Evolutionary conservation across 2,329 filamentous ascomycete genomes (phyloP), one percentile per base, ranked within the genome.

Genomic region (Bipolaris bicolor): DNA sequence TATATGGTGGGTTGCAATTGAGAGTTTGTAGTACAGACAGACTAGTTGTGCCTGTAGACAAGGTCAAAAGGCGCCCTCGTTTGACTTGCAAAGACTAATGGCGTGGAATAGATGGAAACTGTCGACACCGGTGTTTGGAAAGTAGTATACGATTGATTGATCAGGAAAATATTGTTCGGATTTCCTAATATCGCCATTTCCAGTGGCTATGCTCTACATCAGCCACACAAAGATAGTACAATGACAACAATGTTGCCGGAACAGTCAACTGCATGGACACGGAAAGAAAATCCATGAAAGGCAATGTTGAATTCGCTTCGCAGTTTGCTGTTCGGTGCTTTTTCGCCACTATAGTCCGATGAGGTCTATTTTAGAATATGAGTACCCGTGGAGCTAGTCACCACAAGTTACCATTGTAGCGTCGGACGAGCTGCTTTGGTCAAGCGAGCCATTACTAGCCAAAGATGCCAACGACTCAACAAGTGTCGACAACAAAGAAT

Each of bases 351-450:
- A 7, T 33, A 20, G 22, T 10, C 1, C 31, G 9, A 11, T 33
- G 49, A 57, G 34, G 57, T 60, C 40, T 34, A 34, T 44, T 60
- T 58, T 60, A 37, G 37, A 48, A 52, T 52, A 31, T 18, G 55
- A 5, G 39, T 37, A 55, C 55, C 50, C 51, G 51, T 36, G 47
- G 20, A 47, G 48, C 55, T 58, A 61, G 58, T 55, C 11, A 22
- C 29, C 26, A 13, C 34, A 26, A 33, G 45, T 46, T 15, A 31
- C 45, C 16, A 18, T 39, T 29, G 26, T 29, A 20, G 47, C 13
- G 50, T 41, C 40, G 43, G 44, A 47, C 34, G 5, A 29, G 49
- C 22, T 37, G 39, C n/a, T 16, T 7, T 11, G n/a, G 33, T 31
- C 13, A 7, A 22, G 26, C 44, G 24, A 40, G 16, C 13, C 37